phyloP scores from a whole-genome alignment of 495 filamentous ascomycete species.

The Annulohypoxylon nitens region DNA sequence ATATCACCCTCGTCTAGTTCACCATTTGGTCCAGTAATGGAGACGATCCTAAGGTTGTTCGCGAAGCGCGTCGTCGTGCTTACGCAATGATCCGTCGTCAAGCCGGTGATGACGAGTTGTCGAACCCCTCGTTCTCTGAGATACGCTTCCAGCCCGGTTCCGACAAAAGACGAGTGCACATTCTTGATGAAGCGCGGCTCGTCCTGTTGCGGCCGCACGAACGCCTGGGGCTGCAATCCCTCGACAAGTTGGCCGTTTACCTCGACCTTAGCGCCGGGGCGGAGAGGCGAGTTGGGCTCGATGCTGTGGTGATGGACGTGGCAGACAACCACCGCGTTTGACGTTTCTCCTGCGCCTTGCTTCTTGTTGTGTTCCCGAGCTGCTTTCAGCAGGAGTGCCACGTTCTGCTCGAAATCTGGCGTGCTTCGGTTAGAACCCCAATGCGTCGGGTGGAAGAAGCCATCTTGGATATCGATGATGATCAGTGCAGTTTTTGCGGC shows the following conservation, averaged over 20 bases:
- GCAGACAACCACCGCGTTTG: conserved; percentile 54
- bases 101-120: conserved; percentile 58
- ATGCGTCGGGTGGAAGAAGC: conserved; percentile 58
- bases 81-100: conserved; percentile 67
- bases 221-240: conserved; percentile 55
- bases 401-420: conserved; percentile 60
- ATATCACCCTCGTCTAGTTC: conserved; percentile 57
- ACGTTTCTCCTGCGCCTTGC: conserved; percentile 6
- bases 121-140: conserved; percentile 54
- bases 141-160: conserved; percentile 58
- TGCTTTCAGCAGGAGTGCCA: conserved; percentile 56
- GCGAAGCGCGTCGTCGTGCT: conserved; percentile 66
- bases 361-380: conserved; percentile 52
- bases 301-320: conserved; percentile 64
- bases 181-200: conserved; percentile 62
- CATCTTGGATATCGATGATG: conserved; percentile 71
- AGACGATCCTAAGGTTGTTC: conserved; percentile 61
- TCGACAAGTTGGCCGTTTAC: conserved; percentile 35
- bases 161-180: conserved; percentile 65
- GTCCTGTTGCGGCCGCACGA: conserved; percentile 55
- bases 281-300: conserved; percentile 49
- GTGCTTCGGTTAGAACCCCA: conserved; percentile 62
- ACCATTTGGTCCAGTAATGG: conserved; percentile 42
- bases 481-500: conserved; percentile 62
- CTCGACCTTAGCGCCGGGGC: conserved; percentile 45